Percentiles rank a stretch among this genome's conserved stretches.
phyloP scores from a whole-genome alignment of 2,329 filamentous ascomycete species.

The Boeremia exigua region DNA sequence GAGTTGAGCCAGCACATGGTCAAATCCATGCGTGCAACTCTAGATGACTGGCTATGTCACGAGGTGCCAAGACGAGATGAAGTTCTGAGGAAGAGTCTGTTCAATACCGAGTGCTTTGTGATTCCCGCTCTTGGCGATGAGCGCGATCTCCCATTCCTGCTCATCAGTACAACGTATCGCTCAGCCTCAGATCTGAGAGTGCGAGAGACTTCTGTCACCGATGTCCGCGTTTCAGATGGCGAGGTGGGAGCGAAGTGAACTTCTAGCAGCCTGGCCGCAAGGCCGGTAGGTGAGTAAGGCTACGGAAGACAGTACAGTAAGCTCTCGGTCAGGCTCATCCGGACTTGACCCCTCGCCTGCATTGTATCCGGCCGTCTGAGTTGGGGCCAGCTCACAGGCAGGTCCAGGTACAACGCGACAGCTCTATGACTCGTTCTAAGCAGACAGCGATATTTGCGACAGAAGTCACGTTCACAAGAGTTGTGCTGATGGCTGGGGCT shows the following conservation, averaged over 20 bases:
- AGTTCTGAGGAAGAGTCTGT: too few relatives aligned
- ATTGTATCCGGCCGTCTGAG: background rate
- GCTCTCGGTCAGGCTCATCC: background rate
- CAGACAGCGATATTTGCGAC: background rate
- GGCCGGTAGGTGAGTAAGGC: background rate
- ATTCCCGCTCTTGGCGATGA: too few relatives aligned
- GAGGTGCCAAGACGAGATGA: too few relatives aligned
- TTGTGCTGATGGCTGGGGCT: background rate
- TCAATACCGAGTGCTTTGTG: too few relatives aligned
- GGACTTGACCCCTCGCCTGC: background rate
- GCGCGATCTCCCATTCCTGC: background rate
- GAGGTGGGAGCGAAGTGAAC: background rate
- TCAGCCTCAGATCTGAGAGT: background rate
- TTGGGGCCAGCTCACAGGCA: background rate
- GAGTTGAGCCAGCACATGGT: too few relatives aligned
- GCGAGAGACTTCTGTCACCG: background rate
- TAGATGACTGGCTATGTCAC: too few relatives aligned
- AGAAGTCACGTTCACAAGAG: background rate
- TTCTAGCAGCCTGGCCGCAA: background rate
- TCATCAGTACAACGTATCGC: background rate
- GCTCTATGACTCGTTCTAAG: background rate
- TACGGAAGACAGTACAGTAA: background rate
- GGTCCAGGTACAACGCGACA: background rate
- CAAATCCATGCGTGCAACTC: too few relatives aligned
- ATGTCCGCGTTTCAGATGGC: constrained; percentile 9